Percentiles rank a stretch among this genome's conserved stretches.
These are phyloP conservation scores for Oryza glaberrima DNA, from an alignment of 176 grass and related monocot species.

Conservation along the genomic window DNA sequence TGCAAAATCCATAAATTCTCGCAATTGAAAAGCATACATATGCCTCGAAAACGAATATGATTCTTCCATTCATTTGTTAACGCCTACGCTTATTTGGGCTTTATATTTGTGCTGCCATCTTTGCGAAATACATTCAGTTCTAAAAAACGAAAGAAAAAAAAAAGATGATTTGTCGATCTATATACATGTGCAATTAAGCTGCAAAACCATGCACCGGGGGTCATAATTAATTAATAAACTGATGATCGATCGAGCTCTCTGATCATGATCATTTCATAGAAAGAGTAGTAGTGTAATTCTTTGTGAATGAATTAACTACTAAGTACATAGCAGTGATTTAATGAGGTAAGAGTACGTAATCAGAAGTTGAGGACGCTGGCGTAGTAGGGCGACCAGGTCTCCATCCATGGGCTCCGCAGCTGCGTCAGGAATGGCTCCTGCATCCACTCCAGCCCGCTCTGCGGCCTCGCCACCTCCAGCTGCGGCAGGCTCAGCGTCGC, in stretches of 20 bases:
- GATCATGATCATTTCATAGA: background rate
- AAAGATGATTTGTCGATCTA: background rate
- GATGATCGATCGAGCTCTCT: background rate
- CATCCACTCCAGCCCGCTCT: slow-evolving; percentile 67
- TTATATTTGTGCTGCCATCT: too few relatives aligned
- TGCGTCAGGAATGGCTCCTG: slow-evolving; percentile 84
- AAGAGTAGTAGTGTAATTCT: background rate
- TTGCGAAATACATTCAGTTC: too few relatives aligned
- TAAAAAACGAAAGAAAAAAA: background rate
- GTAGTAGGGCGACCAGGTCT: slow-evolving; percentile 72
- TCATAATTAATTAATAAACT: background rate
- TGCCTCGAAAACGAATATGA: too few relatives aligned
- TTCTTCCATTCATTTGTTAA: too few relatives aligned
- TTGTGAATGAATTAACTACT: background rate
- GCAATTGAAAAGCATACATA: too few relatives aligned
- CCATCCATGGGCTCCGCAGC: slow-evolving; percentile 85
- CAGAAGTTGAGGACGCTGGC: slow-evolving; percentile 79
- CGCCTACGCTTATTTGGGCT: too few relatives aligned
- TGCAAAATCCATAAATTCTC: too few relatives aligned
- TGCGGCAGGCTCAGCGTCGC: slow-evolving; percentile 52
- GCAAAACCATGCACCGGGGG: background rate
- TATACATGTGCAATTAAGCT: background rate
- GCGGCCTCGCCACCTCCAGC: slow-evolving; percentile 57
- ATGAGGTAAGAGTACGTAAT: slow-evolving; percentile 29
- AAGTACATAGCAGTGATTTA: background rate